Evolutionary conservation across 352 stramenopile genomes (phyloP), one percentile per base, ranked within the genome.

Genomic region (Globisporangium mamillatum): DNA sequence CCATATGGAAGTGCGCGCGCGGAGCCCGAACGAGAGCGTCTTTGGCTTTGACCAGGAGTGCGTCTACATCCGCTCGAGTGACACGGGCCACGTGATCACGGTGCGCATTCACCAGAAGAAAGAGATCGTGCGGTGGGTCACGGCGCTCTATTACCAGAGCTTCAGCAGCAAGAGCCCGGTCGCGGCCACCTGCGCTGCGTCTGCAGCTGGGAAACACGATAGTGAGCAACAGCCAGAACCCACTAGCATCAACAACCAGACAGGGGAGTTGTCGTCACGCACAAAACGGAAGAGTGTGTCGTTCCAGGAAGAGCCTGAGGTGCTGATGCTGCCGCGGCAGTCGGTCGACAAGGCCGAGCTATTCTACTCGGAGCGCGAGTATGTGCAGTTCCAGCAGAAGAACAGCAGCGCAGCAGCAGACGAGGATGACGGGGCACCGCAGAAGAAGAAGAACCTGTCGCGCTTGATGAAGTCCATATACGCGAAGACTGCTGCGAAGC

Each of bases 11-110:
- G 79, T 86, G 72, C 71, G 77, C 46, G 64, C 80, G 8, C 59
- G 60, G 14, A 73, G 67, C 8, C 59, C 72, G 48, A 83, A 82
- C 59, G 80, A 88, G 67, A 88, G 80, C 60, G 80, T 78, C 41
- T 88, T 88, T 55, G 77, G 79, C 58, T 88, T 88, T 57, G 79
- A 88, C 61, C 70, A 88, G 55, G 80, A 88, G 59, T 88, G 80
- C 52, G 70, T 88, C 9, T 88, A 88, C 71, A 78, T 88, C 27
- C 80, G 80, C 18, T 70, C 67, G 8, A 76, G 81, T 52, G 76
- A 70, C n/a, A 75, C 72, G 18, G 75, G 76, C 20, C 60, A 71
- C 6, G 74, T 88, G 20, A 55, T 88, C 36, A 78, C 78, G 10
- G 66, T 88, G 36, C 80, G 80, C 62, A 84, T 88, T 63, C 78